Percentiles rank a stretch among this genome's conserved stretches.
These are phyloP conservation scores for Alternaria viburni DNA, from an alignment of 2,329 filamentous ascomycete genomes.

Conservation along the genomic window DNA sequence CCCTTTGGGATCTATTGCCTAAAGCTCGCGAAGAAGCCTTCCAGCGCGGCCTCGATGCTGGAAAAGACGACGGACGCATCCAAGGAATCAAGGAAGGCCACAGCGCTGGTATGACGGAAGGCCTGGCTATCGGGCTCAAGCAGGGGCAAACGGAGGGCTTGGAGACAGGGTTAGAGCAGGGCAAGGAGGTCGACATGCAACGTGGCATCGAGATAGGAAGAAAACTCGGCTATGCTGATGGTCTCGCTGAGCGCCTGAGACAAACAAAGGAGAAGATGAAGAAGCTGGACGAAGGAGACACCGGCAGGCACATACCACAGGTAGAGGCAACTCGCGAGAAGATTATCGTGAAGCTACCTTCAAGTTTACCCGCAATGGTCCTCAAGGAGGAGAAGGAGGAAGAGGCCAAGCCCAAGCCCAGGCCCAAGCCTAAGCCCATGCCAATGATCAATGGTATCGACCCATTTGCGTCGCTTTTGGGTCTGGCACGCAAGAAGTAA, in stretches of 20 bases:
- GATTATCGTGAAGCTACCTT: not conserved
- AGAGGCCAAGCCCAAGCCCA: not conserved
- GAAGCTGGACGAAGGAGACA: not conserved
- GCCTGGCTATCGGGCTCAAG: not conserved
- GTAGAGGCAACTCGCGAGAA: not conserved
- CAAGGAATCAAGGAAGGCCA: not conserved
- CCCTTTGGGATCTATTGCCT: constrained; percentile 1
- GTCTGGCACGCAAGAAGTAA: not conserved
- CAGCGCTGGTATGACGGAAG: not conserved
- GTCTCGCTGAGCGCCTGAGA: not conserved
- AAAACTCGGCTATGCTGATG: not conserved
- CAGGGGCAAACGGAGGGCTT: not conserved
- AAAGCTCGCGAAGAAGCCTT: constrained; percentile 2
- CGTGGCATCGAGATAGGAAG: not conserved
- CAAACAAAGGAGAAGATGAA: not conserved
- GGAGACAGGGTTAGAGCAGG: not conserved
- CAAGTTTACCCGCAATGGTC: not conserved
- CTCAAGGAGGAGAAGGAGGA: not conserved
- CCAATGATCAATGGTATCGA: not conserved
- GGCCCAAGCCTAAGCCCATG: not conserved
- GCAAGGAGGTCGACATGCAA: not conserved
- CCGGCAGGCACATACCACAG: not conserved
- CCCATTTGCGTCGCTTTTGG: constrained; percentile 3
- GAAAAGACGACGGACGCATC: not conserved
- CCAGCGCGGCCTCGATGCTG: not conserved